Conservation (phyloP, 2,329 filamentous ascomycete genomes). For the Colletotrichum noveboracense region DNA sequence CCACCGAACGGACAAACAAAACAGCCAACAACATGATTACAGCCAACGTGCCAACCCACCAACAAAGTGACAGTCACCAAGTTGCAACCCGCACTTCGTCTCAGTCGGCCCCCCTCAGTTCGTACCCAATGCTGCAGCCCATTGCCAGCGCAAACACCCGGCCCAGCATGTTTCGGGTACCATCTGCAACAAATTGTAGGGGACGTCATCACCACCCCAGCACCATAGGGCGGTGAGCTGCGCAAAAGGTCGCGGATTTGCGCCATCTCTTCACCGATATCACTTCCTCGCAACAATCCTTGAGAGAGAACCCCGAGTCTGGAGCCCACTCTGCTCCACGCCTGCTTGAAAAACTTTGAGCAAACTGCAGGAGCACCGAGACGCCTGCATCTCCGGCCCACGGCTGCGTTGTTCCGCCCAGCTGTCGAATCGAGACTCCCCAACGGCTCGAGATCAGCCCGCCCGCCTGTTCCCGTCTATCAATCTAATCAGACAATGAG, state of each 20-base stretch:
- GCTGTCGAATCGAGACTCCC: background rate
- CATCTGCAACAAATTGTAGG: background rate
- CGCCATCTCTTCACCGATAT: slow-evolving; percentile 8
- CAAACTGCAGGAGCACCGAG: background rate
- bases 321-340: background rate
- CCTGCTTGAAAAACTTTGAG: background rate
- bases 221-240: slow-evolving; percentile 10
- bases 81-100: background rate
- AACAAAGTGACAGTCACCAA: background rate
- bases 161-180: background rate
- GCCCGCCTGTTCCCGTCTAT: background rate
- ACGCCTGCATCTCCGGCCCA: background rate
- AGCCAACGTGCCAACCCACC: background rate
- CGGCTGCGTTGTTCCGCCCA: background rate
- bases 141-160: background rate
- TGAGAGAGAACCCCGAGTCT: background rate
- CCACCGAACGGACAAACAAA: background rate
- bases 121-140: background rate
- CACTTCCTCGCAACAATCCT: background rate
- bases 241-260: background rate
- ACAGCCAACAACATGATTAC: background rate
- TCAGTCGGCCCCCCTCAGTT: background rate
- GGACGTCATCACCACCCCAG: background rate
- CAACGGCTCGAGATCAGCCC: background rate
- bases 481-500: background rate